Conservation (phyloP, 768 basidiomycete species). For the Auricularia auricula-judae region DNA sequence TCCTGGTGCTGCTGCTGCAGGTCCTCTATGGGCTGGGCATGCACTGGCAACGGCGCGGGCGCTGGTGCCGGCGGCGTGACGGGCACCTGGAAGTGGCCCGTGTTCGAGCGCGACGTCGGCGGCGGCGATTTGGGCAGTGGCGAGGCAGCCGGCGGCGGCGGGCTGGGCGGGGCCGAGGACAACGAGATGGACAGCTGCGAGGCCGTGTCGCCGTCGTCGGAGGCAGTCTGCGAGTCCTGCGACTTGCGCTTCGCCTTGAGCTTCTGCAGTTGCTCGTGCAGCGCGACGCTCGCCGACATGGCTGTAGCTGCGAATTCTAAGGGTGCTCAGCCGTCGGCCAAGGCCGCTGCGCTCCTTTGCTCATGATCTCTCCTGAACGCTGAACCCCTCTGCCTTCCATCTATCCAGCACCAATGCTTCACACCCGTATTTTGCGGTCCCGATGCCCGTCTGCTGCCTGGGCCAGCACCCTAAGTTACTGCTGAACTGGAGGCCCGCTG, state of each 20-base stretch:
- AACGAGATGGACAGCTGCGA: slow-evolving; percentile 71
- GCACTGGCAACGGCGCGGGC: neutral
- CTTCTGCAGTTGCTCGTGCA: neutral
- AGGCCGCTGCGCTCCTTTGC: too few species aligned
- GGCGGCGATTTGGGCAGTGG: slow-evolving; percentile 7
- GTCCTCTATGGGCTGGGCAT: neutral
- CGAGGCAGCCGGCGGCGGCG: slow-evolving; percentile 7
- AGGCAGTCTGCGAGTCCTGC: neutral
- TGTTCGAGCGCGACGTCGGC: neutral
- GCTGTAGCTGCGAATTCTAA: too few species aligned
- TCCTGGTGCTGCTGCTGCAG: neutral
- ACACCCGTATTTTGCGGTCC: too few species aligned
- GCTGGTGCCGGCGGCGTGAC: neutral
- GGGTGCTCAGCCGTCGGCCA: too few species aligned
- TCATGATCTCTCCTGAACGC: too few species aligned
- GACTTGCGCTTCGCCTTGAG: neutral
- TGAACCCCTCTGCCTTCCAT: too few species aligned
- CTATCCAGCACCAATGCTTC: too few species aligned
- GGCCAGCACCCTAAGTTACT: too few species aligned
- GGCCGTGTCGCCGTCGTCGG: slow-evolving; percentile 56
- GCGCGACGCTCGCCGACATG: neutral
- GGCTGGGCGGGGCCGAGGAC: slow-evolving; percentile 39
- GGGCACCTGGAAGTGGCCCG: neutral
- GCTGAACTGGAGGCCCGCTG: too few species aligned
- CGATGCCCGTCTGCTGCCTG: too few species aligned